Evolutionary conservation across 2,329 filamentous ascomycete species (phyloP), one percentile per base, ranked within the genome.

Genomic region (Nothopassalora personata): DNA sequence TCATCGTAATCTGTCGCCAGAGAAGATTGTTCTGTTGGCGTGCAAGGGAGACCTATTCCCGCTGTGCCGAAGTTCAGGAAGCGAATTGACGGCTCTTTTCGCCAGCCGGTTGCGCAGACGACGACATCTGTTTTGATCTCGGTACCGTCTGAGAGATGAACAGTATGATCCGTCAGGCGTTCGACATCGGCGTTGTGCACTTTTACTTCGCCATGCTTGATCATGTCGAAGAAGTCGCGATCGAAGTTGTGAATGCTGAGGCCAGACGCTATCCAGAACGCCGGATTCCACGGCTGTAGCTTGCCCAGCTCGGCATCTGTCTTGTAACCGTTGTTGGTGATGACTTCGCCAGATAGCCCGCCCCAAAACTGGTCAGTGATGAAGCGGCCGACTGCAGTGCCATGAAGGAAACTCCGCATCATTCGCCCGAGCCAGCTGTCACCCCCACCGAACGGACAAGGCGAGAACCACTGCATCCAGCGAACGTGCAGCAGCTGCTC

Each of bases 381-480:
- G 53, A 74, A 75, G 0, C 83, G 79, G 1, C 86, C 86, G 1
- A 86, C 55, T 34, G 75, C 72, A 0, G 83, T 87, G 23, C 77
- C 75, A 63, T 88, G 85, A 50, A 86, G 75, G 60, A 87, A 83
- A 9, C 72, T 68, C 3, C 84, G 79, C 1, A 83, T 75, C 10
- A 30, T 53, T 31, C 55, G 54, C 6, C 56, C 56, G 74, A 74
- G 11, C 79, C 75, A 87, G 1, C 86, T 86, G 67, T 85, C 86
- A 1, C 79, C 81, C 1, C 79, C 76, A 4, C 85, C 86, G 86
- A 87, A 92, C 13, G 88, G 80, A 68, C 88, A 91, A 0, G 89
- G 89, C 54, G 83, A 86, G 72, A 92, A 85, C 85, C 86, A 91
- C 1, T 84, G 88, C 55, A 91, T 74, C 63, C 88, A 79, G 0